Conservation (phyloP, 768 basidiomycete genomes). For the Hygrocybe coccinea region DNA sequence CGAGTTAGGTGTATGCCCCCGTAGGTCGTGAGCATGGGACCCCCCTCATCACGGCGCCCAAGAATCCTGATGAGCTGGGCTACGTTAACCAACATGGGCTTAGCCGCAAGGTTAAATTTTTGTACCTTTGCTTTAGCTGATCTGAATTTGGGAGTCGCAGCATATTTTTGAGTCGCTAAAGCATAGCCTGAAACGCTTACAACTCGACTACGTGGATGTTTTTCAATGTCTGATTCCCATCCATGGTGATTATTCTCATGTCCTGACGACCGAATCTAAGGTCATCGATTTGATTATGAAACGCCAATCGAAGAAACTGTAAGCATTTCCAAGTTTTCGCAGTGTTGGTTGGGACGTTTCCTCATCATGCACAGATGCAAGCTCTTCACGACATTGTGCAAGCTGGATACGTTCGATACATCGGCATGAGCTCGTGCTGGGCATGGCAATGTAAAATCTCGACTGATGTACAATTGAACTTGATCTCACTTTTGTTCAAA, state of each 20-base stretch:
- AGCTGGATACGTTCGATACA: conserved; percentile 42
- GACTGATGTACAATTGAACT: background rate
- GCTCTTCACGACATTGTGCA: conserved; percentile 46
- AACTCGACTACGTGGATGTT: conserved; percentile 57
- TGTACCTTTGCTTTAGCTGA: background rate
- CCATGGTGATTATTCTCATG: no score
- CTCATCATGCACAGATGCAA: conserved; percentile 33
- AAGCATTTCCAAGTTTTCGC: background rate
- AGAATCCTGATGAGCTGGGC: conserved; percentile 36
- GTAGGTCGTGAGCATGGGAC: conserved; percentile 25
- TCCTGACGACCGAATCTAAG: conserved; percentile 6
- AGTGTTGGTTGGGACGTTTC: no score
- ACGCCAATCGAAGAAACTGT: conserved; percentile 40
- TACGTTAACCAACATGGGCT: conserved; percentile 44
- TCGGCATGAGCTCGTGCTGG: conserved; percentile 37
- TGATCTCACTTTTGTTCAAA: background rate
- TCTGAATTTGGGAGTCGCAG: conserved; percentile 19
- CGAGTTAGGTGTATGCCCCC: conserved; percentile 34
- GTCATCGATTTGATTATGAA: conserved; percentile 36
- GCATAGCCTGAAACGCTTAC: conserved; percentile 47
- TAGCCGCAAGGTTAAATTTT: conserved; percentile 35
- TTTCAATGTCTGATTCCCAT: conserved; percentile 40
- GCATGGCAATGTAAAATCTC: conserved; percentile 26
- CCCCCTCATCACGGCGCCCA: conserved; percentile 7
- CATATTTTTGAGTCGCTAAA: conserved; percentile 52